Evolutionary conservation across 495 filamentous ascomycete genomes (phyloP), one percentile per base, ranked within the genome.

Genomic region (Aspergillus haitiensis): DNA sequence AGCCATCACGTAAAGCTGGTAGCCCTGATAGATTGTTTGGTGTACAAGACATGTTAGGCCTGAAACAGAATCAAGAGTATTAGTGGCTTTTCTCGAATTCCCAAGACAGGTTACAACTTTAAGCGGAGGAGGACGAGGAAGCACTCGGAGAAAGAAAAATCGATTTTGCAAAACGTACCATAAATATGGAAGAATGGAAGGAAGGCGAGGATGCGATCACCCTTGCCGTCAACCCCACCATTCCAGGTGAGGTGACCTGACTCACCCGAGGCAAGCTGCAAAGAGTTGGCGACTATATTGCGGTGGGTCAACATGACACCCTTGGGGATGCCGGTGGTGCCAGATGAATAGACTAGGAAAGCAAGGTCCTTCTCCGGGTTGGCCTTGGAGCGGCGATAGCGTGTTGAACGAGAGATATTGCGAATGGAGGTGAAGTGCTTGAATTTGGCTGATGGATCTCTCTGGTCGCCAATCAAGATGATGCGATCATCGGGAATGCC

Each of bases 181-280:
- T 97, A 98, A 60, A 97, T 94, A 72, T 98, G 93, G 75, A 92
- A 97, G 69, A 98, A 97, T 0, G 94, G 94, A 42, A 97, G 74
- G 58, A 97, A 88, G 2, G 88, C 91, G 42, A 97, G 66, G 16
- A 94, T 70, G 16, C 78, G 83, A 66, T 95, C 91, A 2, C 88
- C 87, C 44, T 84, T 74, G 0, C 84, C 84, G 69, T 87, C 83
- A 13, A 69, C 59, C 3, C 86, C 84, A 7, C 83, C 84, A 46
- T 86, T 73, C 72, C 84, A 85, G 3, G 68, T 77, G 58, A 91
- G 67, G 46, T 88, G 78, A 1, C 74, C 75, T 1, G 75, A 81
- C 39, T 96, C 91, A 1, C 77, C 82, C 31, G 76, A 74, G 8
- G 73, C 78, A 9, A 84, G 67, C 73, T 83, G 80, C 52, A 86